These are phyloP conservation scores for Lyophyllum atratum DNA, from an alignment of 768 basidiomycete genomes.

Conservation along the genomic window DNA sequence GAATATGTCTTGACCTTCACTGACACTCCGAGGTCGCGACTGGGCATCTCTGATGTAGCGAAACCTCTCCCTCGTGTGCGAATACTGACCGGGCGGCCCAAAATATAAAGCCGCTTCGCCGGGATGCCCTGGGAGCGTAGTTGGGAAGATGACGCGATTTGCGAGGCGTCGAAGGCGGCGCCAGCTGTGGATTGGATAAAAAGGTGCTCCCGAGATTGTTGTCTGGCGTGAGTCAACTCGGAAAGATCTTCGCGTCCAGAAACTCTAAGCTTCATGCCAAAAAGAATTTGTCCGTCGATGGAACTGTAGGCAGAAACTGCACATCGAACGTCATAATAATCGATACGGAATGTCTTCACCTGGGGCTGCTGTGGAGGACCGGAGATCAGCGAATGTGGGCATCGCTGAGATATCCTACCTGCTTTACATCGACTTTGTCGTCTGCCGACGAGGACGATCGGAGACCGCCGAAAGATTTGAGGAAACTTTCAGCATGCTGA, in stretches of 20 bases:
- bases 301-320: constrained; percentile 52
- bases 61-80: constrained; percentile 37
- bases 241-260: constrained; percentile 28
- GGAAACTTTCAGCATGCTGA: constrained; percentile 29
- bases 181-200: not conserved
- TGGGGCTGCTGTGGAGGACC: constrained; percentile 11
- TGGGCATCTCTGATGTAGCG: constrained; percentile 23
- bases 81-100: constrained; percentile 31
- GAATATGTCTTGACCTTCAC: constrained; percentile 26
- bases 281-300: constrained; percentile 50
- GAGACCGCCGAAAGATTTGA: constrained; percentile 38
- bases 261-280: constrained; percentile 53
- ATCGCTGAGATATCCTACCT: constrained; percentile 22
- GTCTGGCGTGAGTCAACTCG: constrained; percentile 4
- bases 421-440: constrained; percentile 16
- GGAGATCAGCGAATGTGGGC: not conserved
- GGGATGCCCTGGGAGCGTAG: constrained; percentile 9
- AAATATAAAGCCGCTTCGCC: constrained; percentile 19
- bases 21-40: constrained; percentile 25
- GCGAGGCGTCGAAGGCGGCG: not conserved
- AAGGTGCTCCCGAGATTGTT: constrained; percentile 4
- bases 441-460: constrained; percentile 26
- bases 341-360: constrained; percentile 50
- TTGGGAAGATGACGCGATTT: constrained; percentile 6
- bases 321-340: constrained; percentile 68